Evolutionary conservation across 169 alveolate genomes (phyloP).

Genomic region (Sarcocystis neurona): DNA sequence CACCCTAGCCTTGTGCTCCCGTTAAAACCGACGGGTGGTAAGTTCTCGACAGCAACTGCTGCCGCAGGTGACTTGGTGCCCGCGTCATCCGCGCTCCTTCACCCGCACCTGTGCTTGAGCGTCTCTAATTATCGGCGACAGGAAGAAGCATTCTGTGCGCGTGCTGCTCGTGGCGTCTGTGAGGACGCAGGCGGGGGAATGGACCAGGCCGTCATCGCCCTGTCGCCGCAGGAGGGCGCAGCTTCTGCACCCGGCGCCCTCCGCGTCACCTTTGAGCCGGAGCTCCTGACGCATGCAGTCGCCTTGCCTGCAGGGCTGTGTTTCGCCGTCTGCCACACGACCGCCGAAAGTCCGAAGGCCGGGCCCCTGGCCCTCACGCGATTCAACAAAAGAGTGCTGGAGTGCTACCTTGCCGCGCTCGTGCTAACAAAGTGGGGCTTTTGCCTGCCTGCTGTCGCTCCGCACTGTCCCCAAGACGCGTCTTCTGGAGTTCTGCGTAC

Average conservation of each 20-base stretch:
- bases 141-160: too few relatives aligned
- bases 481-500: too few relatives aligned
- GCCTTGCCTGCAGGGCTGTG: not conserved
- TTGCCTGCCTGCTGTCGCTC: too few relatives aligned
- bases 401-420: conserved; percentile 14
- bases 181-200: conserved; percentile 4
- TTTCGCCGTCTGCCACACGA: conserved; percentile 1
- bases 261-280: not conserved
- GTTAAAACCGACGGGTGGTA: not conserved
- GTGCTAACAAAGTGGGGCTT: not conserved
- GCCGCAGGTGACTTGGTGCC: not conserved
- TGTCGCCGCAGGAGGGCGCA: too few relatives aligned
- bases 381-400: not conserved
- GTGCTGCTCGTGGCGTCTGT: too few relatives aligned
- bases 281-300: not conserved
- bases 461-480: too few relatives aligned
- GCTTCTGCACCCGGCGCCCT: not conserved
- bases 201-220: conserved; percentile 7
- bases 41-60: not conserved
- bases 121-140: too few relatives aligned
- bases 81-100: too few relatives aligned
- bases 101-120: too few relatives aligned
- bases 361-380: not conserved
- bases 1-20: not conserved
- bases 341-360: not conserved